Conservation (phyloP, 2,329 filamentous ascomycete species). For the Monosporascus sp. region DNA sequence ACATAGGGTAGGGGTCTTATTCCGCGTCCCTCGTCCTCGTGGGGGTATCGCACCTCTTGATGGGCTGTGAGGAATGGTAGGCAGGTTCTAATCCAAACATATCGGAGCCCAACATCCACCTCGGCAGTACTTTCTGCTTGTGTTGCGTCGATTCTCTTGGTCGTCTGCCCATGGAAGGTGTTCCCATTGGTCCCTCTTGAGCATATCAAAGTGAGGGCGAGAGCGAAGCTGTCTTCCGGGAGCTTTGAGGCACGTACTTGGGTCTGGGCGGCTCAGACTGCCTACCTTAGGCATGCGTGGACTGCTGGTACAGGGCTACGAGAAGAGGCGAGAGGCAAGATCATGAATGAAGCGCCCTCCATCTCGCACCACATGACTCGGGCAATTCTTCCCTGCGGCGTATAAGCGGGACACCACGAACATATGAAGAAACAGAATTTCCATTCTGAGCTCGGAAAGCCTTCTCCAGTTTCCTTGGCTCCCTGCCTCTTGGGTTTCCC, state of each 20-base stretch:
- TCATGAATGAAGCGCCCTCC: too few species aligned
- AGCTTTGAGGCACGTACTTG: not conserved
- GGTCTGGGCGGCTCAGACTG: not conserved
- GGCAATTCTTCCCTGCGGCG: not conserved
- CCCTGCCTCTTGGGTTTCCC: not conserved
- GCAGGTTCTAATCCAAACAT: not conserved
- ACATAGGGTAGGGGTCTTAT: not conserved
- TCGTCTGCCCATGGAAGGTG: not conserved
- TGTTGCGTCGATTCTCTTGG: not conserved
- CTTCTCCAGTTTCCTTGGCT: not conserved
- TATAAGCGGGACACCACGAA: not conserved
- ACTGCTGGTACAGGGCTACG: too few species aligned
- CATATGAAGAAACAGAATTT: not conserved
- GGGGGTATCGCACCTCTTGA: not conserved
- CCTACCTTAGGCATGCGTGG: not conserved
- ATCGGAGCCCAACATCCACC: not conserved
- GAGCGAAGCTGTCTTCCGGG: not conserved
- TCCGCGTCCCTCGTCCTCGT: not conserved
- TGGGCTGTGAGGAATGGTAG: not conserved
- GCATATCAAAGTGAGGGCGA: not conserved
- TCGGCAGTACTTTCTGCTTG: constrained; percentile 1
- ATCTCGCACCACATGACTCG: too few species aligned
- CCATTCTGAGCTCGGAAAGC: not conserved
- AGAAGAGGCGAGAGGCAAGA: too few species aligned
- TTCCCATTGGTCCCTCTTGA: not conserved